Percentiles rank a stretch among this genome's conserved stretches.
Evolutionary conservation across 176 grass and related monocot species (phyloP).

Genomic region (Saccharum spontaneum): DNA sequence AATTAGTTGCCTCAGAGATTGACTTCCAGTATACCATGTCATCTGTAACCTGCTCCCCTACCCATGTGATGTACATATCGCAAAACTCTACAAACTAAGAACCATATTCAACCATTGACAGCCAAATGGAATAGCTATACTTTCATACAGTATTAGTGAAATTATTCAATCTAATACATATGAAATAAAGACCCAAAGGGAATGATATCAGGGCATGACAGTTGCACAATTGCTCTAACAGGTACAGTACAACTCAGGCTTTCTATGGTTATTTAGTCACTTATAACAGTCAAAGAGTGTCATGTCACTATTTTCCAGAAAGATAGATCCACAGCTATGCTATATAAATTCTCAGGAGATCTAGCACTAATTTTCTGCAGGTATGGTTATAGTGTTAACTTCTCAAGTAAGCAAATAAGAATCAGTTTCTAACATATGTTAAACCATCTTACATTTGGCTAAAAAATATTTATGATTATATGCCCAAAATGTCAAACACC

Average conservation of each 20-base stretch:
- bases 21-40: neutral
- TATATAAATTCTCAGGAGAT: constrained; percentile 3
- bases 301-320: neutral
- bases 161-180: neutral
- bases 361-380: constrained; percentile 1
- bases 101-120: neutral
- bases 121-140: neutral
- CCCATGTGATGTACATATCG: constrained; percentile 19
- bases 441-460: neutral
- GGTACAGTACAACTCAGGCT: neutral
- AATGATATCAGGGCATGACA: neutral
- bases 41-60: constrained; percentile 2
- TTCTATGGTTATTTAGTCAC: neutral
- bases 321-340: neutral
- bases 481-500: neutral
- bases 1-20: neutral
- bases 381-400: neutral
- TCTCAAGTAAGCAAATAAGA: neutral
- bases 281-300: neutral
- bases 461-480: neutral
- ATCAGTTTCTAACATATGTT: neutral
- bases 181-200: neutral
- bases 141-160: neutral
- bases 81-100: neutral
- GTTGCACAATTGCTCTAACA: neutral